Evolutionary conservation across 2,329 filamentous ascomycete genomes (phyloP).

Genomic region (Celoporthe dispersa): DNA sequence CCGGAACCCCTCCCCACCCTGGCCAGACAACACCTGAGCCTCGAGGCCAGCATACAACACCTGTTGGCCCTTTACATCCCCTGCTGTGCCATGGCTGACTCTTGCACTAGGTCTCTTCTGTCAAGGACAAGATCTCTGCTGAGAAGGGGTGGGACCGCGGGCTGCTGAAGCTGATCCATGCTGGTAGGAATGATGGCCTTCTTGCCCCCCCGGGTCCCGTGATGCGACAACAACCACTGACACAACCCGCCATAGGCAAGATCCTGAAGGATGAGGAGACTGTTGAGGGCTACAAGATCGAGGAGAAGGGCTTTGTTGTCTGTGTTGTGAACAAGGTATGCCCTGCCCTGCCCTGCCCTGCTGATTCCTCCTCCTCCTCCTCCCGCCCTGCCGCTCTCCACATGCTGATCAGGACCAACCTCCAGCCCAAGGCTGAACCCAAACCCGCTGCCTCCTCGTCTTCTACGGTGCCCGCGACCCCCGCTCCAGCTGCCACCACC

Average conservation of each 20-base stretch:
- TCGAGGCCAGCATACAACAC: background rate
- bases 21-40: background rate
- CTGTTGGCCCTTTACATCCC: background rate
- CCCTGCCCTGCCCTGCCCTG: conserved; percentile 30
- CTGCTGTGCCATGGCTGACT: conserved; percentile 32
- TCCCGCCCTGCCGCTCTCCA: conserved; percentile 24
- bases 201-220: background rate
- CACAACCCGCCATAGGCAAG: conserved; percentile 69
- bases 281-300: conserved; percentile 95
- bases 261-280: conserved; percentile 98
- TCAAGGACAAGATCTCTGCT: conserved; percentile 89
- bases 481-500: conserved; percentile 53
- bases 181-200: conserved; percentile 63
- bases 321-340: conserved; percentile 96
- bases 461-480: conserved; percentile 65
- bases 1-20: conserved; percentile 25
- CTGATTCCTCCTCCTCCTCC: conserved; percentile 1
- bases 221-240: conserved; percentile 34
- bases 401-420: background rate
- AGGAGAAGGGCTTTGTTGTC: conserved; percentile 99
- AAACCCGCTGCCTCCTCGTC: conserved; percentile 56
- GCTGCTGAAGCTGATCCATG: conserved; percentile 96
- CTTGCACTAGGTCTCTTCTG: conserved; percentile 71
- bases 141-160: conserved; percentile 95
- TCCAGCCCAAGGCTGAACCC: conserved; percentile 71